Base-by-base conservation (phyloP, 139 green algal genomes). In the Tetraselmis chui region DNA sequence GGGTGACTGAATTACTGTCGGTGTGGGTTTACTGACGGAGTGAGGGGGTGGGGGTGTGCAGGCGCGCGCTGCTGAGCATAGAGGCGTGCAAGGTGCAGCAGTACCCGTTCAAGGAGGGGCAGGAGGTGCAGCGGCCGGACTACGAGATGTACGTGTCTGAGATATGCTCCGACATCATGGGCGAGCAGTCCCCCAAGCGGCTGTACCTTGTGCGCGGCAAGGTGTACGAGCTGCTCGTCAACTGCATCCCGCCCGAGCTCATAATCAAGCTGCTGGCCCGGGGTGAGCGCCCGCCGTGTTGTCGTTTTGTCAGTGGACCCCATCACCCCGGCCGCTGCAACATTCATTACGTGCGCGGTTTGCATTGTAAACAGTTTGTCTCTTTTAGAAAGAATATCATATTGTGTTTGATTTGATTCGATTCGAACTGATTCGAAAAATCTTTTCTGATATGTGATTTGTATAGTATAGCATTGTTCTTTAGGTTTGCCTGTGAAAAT, bases 141-240 rank as follows among this genome's bases (percentile, higher is more conserved):
- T 99, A 96, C 96, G 96, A 99, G 89, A 81, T 93, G 30, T 99
- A 98, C 86, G 87, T 98, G 59, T 84, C 85, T 83, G 91, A 96
- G 81, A 93, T 97, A 78, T 92, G 88, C 0, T 84, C 58, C 0
- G 91, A 97, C 81, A 96, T 98, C n/a, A 30, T 98, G 78, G 59
- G 32, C 30, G 95, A 99, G 88, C 96, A 99, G 90, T 92, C 82
- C 1, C 94, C 96, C 31, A 97, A 97, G 84, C 81, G 78, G 27
- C 88, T 98, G 32, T 95, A 92, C 83, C 29, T 87, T 80, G 88
- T 92, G 28, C 92, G 96, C 1, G 92, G 93, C 80, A 98, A 97
- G 89, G 80, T 98, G 75, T 99, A 99, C 83, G 96, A 99, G 90
- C 91, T 99, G 82, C 87, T 99, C 30, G 89, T 94, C 80, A 99